Base-by-base conservation (phyloP, 139 green algal genomes). In the Chlorella sp. region DNA sequence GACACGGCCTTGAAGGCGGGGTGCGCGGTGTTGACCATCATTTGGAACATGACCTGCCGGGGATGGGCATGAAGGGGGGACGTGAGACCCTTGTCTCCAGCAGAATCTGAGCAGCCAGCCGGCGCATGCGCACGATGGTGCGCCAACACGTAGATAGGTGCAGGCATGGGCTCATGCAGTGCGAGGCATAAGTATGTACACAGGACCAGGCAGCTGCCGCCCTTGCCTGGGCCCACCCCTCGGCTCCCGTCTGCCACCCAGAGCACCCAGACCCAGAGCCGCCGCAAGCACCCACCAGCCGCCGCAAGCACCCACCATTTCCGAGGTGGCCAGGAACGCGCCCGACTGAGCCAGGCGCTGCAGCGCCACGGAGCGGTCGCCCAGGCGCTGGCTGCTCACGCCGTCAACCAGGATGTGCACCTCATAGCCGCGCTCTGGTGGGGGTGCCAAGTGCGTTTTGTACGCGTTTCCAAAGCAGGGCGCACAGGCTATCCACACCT, bases 391-490 rank as follows among this genome's bases (percentile, higher is more conserved):
- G 38, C 85, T 93, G 40, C 88, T 94, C n/a, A 98, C 91, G 17
- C 89, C 95, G 76, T 98, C 96, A 24, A 93, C 88, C 26, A 97
- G 46, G 36, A 98, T 56, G 81, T 98, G 94, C 46, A 98, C 94
- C 76, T 96, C 93, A 48, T 93, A 94, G 16, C 94, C 94, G 13
- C 74, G 69, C 38, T 94, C 91, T 91, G 86, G 28, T 73, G 14
- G 65, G 11, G 56, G 56, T 58, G 56, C 22, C 22, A 3, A 20
- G 56, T 20, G 9, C 7, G 56, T 3, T 65, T 20, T 20, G 56
- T 20, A 16, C 13, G 56, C 56, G n/a, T n/a, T n/a, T 65, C 22
- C 56, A 3, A 20, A 24, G 22, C 56, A 65, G 56, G 56, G 7
- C 3, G 56, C 56, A n/a, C n/a, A n/a, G n/a, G n/a, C n/a, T n/a